A percentile compares a stretch with the other conserved stretches of the same genome.
Evolutionary conservation across 768 basidiomycete genomes (phyloP).

Genomic region (Boletus pseudo-olivaceus): DNA sequence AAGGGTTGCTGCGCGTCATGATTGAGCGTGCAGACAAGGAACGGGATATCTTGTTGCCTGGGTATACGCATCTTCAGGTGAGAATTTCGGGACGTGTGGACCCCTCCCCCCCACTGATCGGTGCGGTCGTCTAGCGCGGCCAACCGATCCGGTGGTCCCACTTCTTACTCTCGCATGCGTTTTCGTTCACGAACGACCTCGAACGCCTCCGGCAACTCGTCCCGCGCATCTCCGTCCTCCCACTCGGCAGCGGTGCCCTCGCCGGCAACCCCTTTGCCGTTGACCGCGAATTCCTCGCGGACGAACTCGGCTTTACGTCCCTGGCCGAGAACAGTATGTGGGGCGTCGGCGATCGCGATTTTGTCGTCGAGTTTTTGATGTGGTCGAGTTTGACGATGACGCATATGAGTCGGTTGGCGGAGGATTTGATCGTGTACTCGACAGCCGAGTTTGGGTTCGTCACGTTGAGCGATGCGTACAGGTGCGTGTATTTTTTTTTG

Average conservation of each 20-base stretch:
- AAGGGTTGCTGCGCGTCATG: conserved; percentile 81
- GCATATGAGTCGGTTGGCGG: conserved; percentile 91
- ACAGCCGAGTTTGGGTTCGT: conserved; percentile 97
- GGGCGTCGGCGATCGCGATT: conserved; percentile 96
- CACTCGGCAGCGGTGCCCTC: conserved; percentile 90
- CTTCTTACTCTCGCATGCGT: conserved; percentile 90
- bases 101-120: neutral
- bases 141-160: conserved; percentile 99
- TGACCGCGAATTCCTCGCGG: conserved; percentile 88
- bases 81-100: neutral
- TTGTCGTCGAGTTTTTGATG: conserved; percentile 95
- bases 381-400: conserved; percentile 92
- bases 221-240: conserved; percentile 89
- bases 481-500: conserved; percentile 43
- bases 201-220: conserved; percentile 79
- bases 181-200: conserved; percentile 88
- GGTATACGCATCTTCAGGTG: conserved; percentile 97
- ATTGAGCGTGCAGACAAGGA: conserved; percentile 92
- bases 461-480: conserved; percentile 95
- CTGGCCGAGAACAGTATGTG: conserved; percentile 96
- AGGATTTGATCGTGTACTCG: conserved; percentile 95
- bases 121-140: conserved; percentile 61
- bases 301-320: conserved; percentile 84
- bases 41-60: conserved; percentile 86
- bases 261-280: conserved; percentile 96